Base-by-base conservation (phyloP, 2,329 filamentous ascomycete genomes). In the Lasiodiplodia sp. region DNA sequence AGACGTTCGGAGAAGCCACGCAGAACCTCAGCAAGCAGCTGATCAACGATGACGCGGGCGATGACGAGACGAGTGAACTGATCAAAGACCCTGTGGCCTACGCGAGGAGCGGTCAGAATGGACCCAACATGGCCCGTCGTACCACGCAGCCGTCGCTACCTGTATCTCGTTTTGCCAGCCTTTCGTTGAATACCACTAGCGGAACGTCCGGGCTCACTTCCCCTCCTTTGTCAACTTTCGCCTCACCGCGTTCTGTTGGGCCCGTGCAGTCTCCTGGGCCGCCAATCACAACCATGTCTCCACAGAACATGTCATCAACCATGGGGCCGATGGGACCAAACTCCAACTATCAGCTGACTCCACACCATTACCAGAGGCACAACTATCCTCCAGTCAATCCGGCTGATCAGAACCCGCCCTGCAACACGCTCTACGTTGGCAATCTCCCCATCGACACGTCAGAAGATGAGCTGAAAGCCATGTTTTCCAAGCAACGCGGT, bases 391-490 rank as follows among this genome's bases (percentile, higher is more conserved):
- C 94, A 0, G 92, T 93, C 70, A 98, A 98, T 73, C 95, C 94
- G 0, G 94, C 95, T 14, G 95, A 99, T 76, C 92, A 97, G 80
- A 97, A 98, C 74, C 95, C 95, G 1, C 96, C 96, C 0, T 98
- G 96, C 86, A 98, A 99, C 77, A 99, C 96, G 0, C 86, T 99
- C 7, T 98, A 99, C 76, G 95, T 99, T 23, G 95, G 96, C n/a
- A 98, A 99, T 75, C 84, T 99, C 53, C 96, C 95, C 0, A 88
- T 94, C 68, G 92, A 97, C 77, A 96, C 94, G 0, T 95, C 92
- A 0, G 96, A 99, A 76, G 95, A 98, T 76, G 96, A 98, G 79
- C 87, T 99, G 68, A 98, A 98, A 81, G 89, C 91, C 25, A 87
- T 97, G 76, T 99, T 99, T 77, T 94, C 91, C 31, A 95, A 94